Evolutionary conservation across 2,329 filamentous ascomycete species (phyloP), one percentile per base, ranked within the genome.

Genomic region (Coleophoma eucalyptorum): DNA sequence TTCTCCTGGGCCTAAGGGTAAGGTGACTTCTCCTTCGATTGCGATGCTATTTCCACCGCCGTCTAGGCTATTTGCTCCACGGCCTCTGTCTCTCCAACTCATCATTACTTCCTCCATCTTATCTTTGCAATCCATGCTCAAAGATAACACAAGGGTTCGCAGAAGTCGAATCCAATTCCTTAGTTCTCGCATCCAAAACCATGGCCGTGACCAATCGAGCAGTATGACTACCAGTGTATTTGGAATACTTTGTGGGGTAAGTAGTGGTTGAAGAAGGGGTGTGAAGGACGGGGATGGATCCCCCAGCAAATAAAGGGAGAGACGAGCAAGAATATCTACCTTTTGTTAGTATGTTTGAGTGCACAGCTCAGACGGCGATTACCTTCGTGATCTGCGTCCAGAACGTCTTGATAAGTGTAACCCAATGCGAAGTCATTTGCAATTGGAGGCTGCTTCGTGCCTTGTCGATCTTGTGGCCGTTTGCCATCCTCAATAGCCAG

Each of bases 191-290:
- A 97, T 80, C 90, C 95, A 99, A 55, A 84, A 77, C 84, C 94
- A 96, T 13, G 94, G 94, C 65, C 94, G 84, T 52, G 89, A 87
- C 94, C 94, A 99, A 73, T 97, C 92, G 41, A 99, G 78, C n/a
- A 99, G 75, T 62, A 99, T 84, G 55, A 96, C 89, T 56, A 97
- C 81, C 54, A 96, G 79, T 43, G 89, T 96, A 67, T 96, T 87
- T 31, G 89, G 86, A 65, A 96, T 87, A 6, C 90, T 86, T 68
- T 89, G 82, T 41, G 89, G 85, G 16, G 88, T 96, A 54, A 97
- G 79, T 47, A 96, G 86, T 20, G 92, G 91, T 59, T 85, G 85
- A 54, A 97, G 78, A 50, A 97, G 84, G 32, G 88, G 86, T 38
- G 88, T 84, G 67, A 96, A 96, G 16, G 90, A 83, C 44, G 85